Conservation (phyloP, 2,329 filamentous ascomycete species). For the Neonectria neomacrospora region DNA sequence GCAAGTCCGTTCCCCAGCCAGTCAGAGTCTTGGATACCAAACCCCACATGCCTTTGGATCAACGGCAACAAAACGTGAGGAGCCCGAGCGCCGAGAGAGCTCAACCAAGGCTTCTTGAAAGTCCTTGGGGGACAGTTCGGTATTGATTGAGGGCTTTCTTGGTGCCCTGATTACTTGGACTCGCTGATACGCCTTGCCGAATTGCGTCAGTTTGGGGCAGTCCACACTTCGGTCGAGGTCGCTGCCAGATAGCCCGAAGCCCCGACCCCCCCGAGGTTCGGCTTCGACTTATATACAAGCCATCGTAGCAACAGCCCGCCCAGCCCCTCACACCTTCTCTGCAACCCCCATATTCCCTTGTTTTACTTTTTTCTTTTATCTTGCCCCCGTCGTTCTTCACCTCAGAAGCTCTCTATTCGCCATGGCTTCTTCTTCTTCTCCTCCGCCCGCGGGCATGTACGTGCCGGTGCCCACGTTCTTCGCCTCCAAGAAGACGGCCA, state of each 20-base stretch:
- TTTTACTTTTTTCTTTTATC: background rate
- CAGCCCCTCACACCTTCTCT: slow-evolving; percentile 29
- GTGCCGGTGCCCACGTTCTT: slow-evolving; percentile 75
- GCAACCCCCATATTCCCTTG: background rate
- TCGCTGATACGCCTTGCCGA: slow-evolving; percentile 10
- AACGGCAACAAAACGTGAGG: background rate
- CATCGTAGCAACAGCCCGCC: slow-evolving; percentile 9
- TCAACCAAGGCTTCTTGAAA: background rate
- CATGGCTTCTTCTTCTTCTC: slow-evolving; percentile 37
- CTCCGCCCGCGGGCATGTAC: slow-evolving; percentile 66
- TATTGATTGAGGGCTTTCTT: slow-evolving; percentile 19
- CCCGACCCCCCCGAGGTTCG: slow-evolving; percentile 34
- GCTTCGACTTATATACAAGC: slow-evolving; percentile 35
- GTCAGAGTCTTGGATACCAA: background rate
- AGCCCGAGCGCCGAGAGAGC: background rate
- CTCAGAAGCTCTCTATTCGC: background rate
- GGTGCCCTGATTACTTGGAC: background rate
- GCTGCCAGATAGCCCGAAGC: slow-evolving; percentile 40
- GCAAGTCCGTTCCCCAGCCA: background rate
- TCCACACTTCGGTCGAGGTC: slow-evolving; percentile 22
- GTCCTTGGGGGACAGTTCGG: background rate
- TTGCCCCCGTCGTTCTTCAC: background rate
- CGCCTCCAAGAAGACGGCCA: slow-evolving; percentile 53
- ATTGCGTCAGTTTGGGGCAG: slow-evolving; percentile 22
- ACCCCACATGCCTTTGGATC: background rate